phyloP scores from a whole-genome alignment of 306 rosid species.

The Comarum palustre region DNA sequence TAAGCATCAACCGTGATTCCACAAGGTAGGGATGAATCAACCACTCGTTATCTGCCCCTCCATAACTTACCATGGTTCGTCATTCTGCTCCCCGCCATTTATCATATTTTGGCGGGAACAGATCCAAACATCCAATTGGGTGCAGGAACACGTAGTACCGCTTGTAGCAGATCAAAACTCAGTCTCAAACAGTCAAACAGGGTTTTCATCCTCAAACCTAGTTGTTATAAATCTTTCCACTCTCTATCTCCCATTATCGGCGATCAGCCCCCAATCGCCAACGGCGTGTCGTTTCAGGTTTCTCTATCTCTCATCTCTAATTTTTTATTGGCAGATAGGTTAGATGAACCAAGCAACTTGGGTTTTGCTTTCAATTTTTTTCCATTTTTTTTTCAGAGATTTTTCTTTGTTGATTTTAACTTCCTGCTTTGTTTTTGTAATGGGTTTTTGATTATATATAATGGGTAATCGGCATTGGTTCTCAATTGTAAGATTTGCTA shows the following conservation, averaged over 20 bases:
- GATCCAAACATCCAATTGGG: background rate
- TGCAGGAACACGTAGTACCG: background rate
- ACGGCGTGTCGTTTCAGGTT: conserved; percentile 16
- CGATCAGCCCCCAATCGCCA: background rate
- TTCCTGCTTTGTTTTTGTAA: background rate
- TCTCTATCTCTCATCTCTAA: background rate
- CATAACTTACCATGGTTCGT: no score
- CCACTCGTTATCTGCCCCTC: no score
- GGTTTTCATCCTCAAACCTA: background rate
- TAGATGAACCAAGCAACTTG: background rate
- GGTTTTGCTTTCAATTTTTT: background rate
- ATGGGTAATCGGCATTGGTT: background rate
- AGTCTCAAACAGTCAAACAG: no score
- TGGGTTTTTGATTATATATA: background rate
- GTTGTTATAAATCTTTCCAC: background rate
- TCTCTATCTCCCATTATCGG: background rate
- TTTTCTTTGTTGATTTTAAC: background rate
- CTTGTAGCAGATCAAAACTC: background rate
- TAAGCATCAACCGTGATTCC: no score
- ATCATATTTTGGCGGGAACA: conserved; percentile 2
- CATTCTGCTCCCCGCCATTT: no score
- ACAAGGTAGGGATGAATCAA: no score
- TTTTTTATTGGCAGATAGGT: background rate
- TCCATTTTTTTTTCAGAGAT: background rate
- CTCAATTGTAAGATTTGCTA: background rate